phyloP scores from a whole-genome alignment of 2,329 filamentous ascomycete genomes.

The Pseudocercospora fuligena region DNA sequence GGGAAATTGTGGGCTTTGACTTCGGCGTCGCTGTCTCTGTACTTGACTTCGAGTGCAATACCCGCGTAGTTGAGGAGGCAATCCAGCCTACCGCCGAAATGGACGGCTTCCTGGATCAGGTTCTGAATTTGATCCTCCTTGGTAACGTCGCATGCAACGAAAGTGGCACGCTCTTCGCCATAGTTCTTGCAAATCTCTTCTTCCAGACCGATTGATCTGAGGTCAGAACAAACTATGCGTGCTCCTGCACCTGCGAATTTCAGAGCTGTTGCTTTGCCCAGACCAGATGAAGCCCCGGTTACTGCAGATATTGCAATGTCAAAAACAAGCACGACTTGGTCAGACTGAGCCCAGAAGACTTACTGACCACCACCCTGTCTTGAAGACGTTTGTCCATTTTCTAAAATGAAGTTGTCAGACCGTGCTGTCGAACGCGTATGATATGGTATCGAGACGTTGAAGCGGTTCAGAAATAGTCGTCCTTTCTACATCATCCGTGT shows the following conservation, averaged over 20 bases:
- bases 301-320: constrained; percentile 13
- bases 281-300: constrained; percentile 35
- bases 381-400: constrained; percentile 25
- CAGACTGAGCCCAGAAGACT: not conserved
- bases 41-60: constrained; percentile 23
- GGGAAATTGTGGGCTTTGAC: constrained; percentile 27
- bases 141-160: constrained; percentile 34
- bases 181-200: constrained; percentile 30
- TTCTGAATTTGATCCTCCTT: constrained; percentile 32
- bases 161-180: constrained; percentile 30
- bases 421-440: no score
- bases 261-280: constrained; percentile 37
- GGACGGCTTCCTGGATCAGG: constrained; percentile 30
- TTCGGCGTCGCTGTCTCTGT: constrained; percentile 9
- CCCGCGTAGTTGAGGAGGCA: constrained; percentile 37
- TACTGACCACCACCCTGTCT: constrained; percentile 35
- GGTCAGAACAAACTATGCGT: constrained; percentile 34
- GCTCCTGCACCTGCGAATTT: constrained; percentile 35
- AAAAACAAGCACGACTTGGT: not conserved
- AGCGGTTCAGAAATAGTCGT: no score
- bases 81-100: constrained; percentile 36
- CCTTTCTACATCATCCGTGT: no score
- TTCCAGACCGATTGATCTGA: constrained; percentile 29
- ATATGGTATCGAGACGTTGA: no score
- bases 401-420: not conserved